Evolutionary conservation across 164 flowering plant genomes (phyloP).

Genomic region (Chimonanthus salicifolius): DNA sequence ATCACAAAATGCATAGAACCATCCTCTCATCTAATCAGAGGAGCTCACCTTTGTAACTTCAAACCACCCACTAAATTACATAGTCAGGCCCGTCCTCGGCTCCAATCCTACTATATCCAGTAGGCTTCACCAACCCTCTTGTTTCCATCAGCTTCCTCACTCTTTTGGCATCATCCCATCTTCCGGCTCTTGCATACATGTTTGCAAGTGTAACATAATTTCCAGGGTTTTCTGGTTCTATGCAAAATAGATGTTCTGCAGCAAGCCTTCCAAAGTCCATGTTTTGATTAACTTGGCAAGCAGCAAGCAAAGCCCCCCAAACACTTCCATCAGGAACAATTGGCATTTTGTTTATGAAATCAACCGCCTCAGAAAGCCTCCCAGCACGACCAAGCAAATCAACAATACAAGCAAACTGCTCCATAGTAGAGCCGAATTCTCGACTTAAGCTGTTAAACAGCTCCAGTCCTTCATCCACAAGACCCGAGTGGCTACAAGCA

Average conservation of each 20-base stretch:
- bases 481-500: slow-evolving; percentile 65
- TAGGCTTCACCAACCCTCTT: slow-evolving; percentile 38
- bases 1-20: too few relatives aligned
- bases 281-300: slow-evolving; percentile 35
- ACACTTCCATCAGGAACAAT: slow-evolving; percentile 32
- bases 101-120: slow-evolving; percentile 39
- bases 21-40: too few relatives aligned
- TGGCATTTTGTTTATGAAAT: slow-evolving; percentile 34
- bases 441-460: slow-evolving; percentile 31
- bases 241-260: slow-evolving; percentile 36
- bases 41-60: too few relatives aligned
- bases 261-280: slow-evolving; percentile 33
- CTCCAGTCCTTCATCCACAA: slow-evolving; percentile 44
- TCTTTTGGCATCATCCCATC: slow-evolving; percentile 38
- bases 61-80: too few relatives aligned
- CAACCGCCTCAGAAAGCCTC: slow-evolving; percentile 37
- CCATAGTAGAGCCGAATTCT: slow-evolving; percentile 29
- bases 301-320: slow-evolving; percentile 55
- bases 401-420: slow-evolving; percentile 49
- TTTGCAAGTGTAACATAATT: slow-evolving; percentile 48
- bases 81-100: slow-evolving; percentile 1
- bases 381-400: slow-evolving; percentile 49
- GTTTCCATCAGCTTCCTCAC: slow-evolving; percentile 47
- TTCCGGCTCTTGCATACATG: slow-evolving; percentile 41
- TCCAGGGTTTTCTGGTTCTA: slow-evolving; percentile 55